Conservation (phyloP, 805 yeast species). For the Scheffersomyces amazonensis region DNA sequence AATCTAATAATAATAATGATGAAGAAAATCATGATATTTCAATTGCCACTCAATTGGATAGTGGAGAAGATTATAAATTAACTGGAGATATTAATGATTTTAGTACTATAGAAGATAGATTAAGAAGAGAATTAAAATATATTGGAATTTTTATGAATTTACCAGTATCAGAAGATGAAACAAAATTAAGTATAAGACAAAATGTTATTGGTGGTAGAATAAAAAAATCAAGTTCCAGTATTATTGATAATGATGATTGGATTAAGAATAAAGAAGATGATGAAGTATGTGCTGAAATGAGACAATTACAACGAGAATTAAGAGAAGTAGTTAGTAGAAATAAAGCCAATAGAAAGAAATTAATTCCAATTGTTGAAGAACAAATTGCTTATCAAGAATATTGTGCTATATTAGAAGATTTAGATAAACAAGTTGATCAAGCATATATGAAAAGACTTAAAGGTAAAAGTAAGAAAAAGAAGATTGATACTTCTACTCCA, state of each 20-base stretch:
- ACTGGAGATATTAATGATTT: constrained; percentile 61
- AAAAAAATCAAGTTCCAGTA: constrained; percentile 20
- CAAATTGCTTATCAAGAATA: constrained; percentile 96
- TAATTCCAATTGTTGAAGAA: constrained; percentile 76
- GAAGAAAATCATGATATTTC: too few species aligned
- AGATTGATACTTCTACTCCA: constrained; percentile 33
- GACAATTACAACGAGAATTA: constrained; percentile 68
- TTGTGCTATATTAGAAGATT: constrained; percentile 81
- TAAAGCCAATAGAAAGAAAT: constrained; percentile 58
- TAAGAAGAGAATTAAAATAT: constrained; percentile 82
- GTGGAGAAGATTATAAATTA: constrained; percentile 35
- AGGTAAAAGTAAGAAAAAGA: constrained; percentile 66
- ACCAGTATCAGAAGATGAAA: constrained; percentile 32
- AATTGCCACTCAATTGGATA: constrained; percentile 32
- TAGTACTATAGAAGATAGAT: constrained; percentile 77
- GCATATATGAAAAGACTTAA: constrained; percentile 82
- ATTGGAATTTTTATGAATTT: constrained; percentile 83
- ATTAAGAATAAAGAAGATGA: constrained; percentile 82
- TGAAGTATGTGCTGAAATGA: constrained; percentile 82
- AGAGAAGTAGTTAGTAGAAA: constrained; percentile 60
- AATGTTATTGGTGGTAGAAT: constrained; percentile 18
- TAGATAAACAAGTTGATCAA: constrained; percentile 96
- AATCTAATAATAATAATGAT: constrained; percentile 17
- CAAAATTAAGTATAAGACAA: constrained; percentile 21
- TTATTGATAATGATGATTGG: constrained; percentile 70